Base-by-base conservation (phyloP, 768 basidiomycete genomes). In the Amanita pallidorosea region DNA sequence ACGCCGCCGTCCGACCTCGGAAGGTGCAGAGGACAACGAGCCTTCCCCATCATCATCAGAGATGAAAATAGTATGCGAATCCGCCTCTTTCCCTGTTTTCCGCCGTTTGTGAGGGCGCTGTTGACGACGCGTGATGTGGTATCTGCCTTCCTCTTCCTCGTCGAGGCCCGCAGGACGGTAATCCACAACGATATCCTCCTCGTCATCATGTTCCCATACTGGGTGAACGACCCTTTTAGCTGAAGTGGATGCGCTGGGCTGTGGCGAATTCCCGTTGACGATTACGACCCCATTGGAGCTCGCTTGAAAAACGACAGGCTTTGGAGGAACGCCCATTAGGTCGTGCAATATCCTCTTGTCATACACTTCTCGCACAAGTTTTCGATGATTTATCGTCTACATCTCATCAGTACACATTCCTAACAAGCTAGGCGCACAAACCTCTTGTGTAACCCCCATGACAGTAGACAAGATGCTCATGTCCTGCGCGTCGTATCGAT, bases 401-500 rank as follows among this genome's bases (percentile, higher is more conserved):
- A 41, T 54, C 43, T 22, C 15, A 34, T 22, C 52, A 49, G 42
- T 48, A 53, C 4, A 25, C 27, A 12, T 47, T 4, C n/a, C 4
- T 7, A 43, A 47, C 1, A 46, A 51, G 20, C 25, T 6, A 13
- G 37, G 13, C 25, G 15, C 52, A 45, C 49, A 56, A 54, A 88
- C 91, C 76, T 92, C 87, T 61, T 85, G 81, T 2, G 89, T 86
- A 5, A 95, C 76, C 8, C 86, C 84, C 70, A 95, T 74, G 27
- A 96, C 77, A 29, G 76, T 83, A 2, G 82, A 78, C 40, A 96
- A 63, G 48, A 95, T 84, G 59, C 87, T 90, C 75, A 85, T 67
- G 45, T 86, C 83, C 36, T 81, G 79, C 3, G 76, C 69, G 22
- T 77, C 70, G 37, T 71, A 67, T 12, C 63, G 61, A 45, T 57